Conservation (phyloP, 2,329 filamentous ascomycete species). For the Monilinia fructigena region DNA sequence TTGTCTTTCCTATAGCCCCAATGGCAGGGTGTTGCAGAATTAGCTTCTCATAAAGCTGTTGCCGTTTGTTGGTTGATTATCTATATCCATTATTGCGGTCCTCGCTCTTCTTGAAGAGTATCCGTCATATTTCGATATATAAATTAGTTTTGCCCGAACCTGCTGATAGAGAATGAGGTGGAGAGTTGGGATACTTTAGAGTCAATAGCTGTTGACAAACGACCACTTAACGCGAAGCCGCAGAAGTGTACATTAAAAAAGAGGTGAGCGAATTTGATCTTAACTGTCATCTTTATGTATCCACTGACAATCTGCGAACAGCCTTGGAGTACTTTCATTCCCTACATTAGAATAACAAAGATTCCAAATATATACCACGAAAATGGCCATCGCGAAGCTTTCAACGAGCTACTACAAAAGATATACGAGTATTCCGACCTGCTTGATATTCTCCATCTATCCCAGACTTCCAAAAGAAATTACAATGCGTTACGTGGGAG, state of each 20-base stretch:
- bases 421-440: constrained; percentile 37
- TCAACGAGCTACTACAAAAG: constrained; percentile 39
- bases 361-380: constrained; percentile 17
- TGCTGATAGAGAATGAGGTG: constrained; percentile 16
- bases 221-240: background rate
- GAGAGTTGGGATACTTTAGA: background rate
- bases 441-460: constrained; percentile 36
- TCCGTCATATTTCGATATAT: constrained; percentile 29
- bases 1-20: constrained; percentile 39
- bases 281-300: background rate
- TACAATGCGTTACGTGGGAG: constrained; percentile 36
- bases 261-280: background rate
- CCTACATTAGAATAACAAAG: constrained; percentile 7
- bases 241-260: background rate
- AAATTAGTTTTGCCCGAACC: constrained; percentile 23
- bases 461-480: constrained; percentile 36
- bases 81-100: constrained; percentile 31
- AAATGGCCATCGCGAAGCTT: constrained; percentile 36
- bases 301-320: constrained; percentile 25
- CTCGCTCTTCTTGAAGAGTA: constrained; percentile 30
- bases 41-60: constrained; percentile 31
- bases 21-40: constrained; percentile 37
- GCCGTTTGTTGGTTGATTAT: constrained; percentile 34
- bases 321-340: constrained; percentile 5
- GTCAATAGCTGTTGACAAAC: background rate